Evolutionary conservation across 148 eudicot genomes (phyloP).

Genomic region (Amaranthus hypochondriacus): DNA sequence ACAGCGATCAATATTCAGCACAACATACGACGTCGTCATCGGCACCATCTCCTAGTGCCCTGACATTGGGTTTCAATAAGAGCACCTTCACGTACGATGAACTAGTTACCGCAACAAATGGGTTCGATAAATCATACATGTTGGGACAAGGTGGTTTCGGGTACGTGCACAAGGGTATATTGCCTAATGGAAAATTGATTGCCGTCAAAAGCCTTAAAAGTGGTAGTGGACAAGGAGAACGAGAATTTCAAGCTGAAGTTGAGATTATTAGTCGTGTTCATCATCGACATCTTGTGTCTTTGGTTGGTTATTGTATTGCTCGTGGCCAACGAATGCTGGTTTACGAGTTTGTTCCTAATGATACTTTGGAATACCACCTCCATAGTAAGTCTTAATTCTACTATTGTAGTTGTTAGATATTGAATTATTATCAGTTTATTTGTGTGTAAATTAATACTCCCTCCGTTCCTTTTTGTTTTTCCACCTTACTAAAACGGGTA

Average conservation of each 20-base stretch:
- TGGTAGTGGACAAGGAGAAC: slow-evolving; percentile 83
- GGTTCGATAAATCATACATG: slow-evolving; percentile 52
- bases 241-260: slow-evolving; percentile 76
- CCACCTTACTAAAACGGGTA: no score
- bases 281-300: slow-evolving; percentile 77
- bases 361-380: slow-evolving; percentile 68
- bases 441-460: no score
- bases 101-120: slow-evolving; percentile 55
- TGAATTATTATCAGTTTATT: no score
- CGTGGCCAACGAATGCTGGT: slow-evolving; percentile 64
- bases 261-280: slow-evolving; percentile 87
- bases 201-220: slow-evolving; percentile 76
- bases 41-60: slow-evolving; percentile 20
- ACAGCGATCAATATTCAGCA: slow-evolving; percentile 6
- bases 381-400: slow-evolving; percentile 43
- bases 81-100: slow-evolving; percentile 53
- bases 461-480: no score
- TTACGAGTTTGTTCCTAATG: slow-evolving; percentile 71
- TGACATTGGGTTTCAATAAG: slow-evolving; percentile 30
- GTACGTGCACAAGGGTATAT: slow-evolving; percentile 58
- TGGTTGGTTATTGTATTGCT: slow-evolving; percentile 75
- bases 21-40: background rate
- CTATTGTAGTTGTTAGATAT: no score
- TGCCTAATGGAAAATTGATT: slow-evolving; percentile 52
- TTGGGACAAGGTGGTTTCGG: slow-evolving; percentile 93